Evolutionary conservation across 2,329 filamentous ascomycete species (phyloP).

Genomic region (Kalmusia sp.): DNA sequence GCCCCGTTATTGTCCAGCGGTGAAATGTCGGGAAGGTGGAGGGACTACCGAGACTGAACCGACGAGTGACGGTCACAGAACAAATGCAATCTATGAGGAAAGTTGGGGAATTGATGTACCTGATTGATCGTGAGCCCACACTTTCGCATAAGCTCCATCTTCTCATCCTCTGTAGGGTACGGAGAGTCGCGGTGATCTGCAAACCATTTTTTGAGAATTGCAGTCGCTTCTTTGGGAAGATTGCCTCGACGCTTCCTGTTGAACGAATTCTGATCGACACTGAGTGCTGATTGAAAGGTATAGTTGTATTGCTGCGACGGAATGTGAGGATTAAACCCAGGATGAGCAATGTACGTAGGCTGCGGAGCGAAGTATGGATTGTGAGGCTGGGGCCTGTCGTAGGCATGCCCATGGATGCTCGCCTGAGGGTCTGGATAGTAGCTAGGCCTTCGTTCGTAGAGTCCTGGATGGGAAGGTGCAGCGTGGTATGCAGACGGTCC

Average conservation of each 20-base stretch:
- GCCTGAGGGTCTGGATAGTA: slow-evolving; percentile 37
- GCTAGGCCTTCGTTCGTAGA: slow-evolving; percentile 30
- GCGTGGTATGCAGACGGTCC: slow-evolving; percentile 20
- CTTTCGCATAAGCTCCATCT: slow-evolving; percentile 77
- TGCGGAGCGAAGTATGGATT: slow-evolving; percentile 19
- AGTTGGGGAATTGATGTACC: slow-evolving; percentile 50
- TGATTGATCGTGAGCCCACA: slow-evolving; percentile 81
- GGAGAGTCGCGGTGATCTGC: slow-evolving; percentile 63
- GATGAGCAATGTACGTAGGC: slow-evolving; percentile 18
- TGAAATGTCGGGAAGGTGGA: not conserved
- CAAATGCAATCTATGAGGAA: slow-evolving; percentile 49
- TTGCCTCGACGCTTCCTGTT: slow-evolving; percentile 75
- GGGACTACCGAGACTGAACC: slow-evolving; percentile 13
- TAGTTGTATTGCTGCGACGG: slow-evolving; percentile 23
- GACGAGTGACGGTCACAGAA: slow-evolving; percentile 4
- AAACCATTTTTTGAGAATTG: slow-evolving; percentile 82
- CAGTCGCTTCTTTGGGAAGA: slow-evolving; percentile 87
- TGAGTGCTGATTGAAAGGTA: slow-evolving; percentile 38
- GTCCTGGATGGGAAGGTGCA: slow-evolving; percentile 13
- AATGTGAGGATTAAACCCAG: slow-evolving; percentile 16
- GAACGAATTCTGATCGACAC: slow-evolving; percentile 37
- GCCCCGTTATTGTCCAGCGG: not conserved
- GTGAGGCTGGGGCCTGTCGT: slow-evolving; percentile 24
- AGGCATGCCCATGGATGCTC: slow-evolving; percentile 20
- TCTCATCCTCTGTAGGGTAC: slow-evolving; percentile 88